Evolutionary conservation across 2,329 filamentous ascomycete species (phyloP).

Genomic region (Plectosphaerella cucumerina): DNA sequence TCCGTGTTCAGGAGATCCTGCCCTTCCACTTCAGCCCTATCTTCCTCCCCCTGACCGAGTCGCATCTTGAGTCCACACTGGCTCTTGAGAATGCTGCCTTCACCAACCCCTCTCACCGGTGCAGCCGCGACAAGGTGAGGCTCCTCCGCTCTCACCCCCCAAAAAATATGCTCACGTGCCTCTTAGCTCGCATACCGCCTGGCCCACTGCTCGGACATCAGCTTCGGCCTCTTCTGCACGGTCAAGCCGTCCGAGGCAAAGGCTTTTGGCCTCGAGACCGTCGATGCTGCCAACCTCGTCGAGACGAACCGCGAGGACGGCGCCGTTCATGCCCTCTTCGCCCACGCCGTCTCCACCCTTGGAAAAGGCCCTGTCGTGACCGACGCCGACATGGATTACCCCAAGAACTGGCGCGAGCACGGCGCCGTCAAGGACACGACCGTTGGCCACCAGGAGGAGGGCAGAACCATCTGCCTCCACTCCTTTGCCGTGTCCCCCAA

Average conservation of each 20-base stretch:
- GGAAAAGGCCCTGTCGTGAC: slow-evolving; percentile 60
- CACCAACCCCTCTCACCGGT: slow-evolving; percentile 41
- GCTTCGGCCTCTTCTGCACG: slow-evolving; percentile 75
- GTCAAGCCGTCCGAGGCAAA: slow-evolving; percentile 41
- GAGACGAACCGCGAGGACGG: slow-evolving; percentile 56
- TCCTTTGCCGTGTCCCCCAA: slow-evolving; percentile 75
- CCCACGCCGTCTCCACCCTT: slow-evolving; percentile 73
- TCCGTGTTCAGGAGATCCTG: slow-evolving; percentile 36
- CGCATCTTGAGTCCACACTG: slow-evolving; percentile 58
- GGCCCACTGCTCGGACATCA: slow-evolving; percentile 68
- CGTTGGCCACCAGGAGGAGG: slow-evolving; percentile 68
- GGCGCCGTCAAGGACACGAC: slow-evolving; percentile 20
- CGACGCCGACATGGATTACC: slow-evolving; percentile 73
- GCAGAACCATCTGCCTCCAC: slow-evolving; percentile 75
- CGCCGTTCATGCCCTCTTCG: slow-evolving; percentile 61
- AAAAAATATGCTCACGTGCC: neutral
- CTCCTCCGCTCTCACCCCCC: neutral
- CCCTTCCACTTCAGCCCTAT: slow-evolving; percentile 66
- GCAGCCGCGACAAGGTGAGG: slow-evolving; percentile 50
- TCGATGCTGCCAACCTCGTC: slow-evolving; percentile 50
- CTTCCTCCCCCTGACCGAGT: slow-evolving; percentile 66
- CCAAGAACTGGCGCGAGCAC: slow-evolving; percentile 59
- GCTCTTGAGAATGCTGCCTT: slow-evolving; percentile 54
- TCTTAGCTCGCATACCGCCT: slow-evolving; percentile 72
- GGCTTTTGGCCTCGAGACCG: slow-evolving; percentile 48